A percentile compares a stretch with the other conserved stretches of the same genome.
Evolutionary conservation across 148 eudicot genomes (phyloP).

Genomic region (Rhododendron mucronatum): DNA sequence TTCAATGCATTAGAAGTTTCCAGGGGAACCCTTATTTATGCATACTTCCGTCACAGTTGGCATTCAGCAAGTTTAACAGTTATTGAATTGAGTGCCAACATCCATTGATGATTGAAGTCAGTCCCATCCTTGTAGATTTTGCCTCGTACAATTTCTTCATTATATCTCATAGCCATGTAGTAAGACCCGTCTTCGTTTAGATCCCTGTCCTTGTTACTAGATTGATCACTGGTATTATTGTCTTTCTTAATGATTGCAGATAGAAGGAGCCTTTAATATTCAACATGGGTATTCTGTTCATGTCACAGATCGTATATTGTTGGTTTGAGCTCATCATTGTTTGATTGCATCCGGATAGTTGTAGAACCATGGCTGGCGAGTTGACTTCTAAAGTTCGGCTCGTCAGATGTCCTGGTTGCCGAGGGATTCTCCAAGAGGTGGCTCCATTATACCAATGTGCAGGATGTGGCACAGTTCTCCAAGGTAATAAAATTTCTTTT

Average conservation of each 20-base stretch:
- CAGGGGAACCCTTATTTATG: background rate
- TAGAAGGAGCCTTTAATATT: slow-evolving; percentile 1
- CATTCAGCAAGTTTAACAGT: background rate
- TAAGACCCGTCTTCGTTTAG: background rate
- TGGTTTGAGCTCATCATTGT: slow-evolving; percentile 10
- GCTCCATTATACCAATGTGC: slow-evolving; percentile 73
- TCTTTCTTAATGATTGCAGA: background rate
- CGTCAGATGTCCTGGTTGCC: slow-evolving; percentile 80
- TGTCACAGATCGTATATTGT: background rate
- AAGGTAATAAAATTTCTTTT: slow-evolving; percentile 39
- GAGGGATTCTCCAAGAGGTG: slow-evolving; percentile 54
- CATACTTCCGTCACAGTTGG: background rate
- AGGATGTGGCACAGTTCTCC: slow-evolving; percentile 63
- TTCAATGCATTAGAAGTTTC: background rate
- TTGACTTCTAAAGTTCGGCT: slow-evolving; percentile 36
- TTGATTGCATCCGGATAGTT: slow-evolving; percentile 14
- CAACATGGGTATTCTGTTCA: background rate
- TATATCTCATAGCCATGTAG: background rate
- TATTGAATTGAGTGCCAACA: background rate
- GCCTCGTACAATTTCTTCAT: background rate
- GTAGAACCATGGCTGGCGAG: slow-evolving; percentile 36
- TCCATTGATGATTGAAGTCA: background rate
- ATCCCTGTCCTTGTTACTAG: background rate
- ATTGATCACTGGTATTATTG: background rate
- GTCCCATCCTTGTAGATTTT: background rate